Evolutionary conservation across 768 basidiomycete species (phyloP), one percentile per base, ranked within the genome.

Genomic region (Termitomyces sp.): DNA sequence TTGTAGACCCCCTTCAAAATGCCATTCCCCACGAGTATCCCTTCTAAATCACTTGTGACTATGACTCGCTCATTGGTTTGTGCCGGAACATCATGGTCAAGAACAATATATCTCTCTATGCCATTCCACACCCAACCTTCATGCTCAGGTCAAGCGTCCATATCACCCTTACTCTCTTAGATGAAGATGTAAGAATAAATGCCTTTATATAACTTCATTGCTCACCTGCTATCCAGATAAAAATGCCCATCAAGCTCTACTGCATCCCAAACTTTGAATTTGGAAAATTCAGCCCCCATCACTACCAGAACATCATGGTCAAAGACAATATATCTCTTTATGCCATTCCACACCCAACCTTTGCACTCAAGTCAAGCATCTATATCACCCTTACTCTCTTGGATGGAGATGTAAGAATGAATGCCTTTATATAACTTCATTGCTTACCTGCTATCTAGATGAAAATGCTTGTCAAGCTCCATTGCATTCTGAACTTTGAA

Each of bases 251-350:
- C 4, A 36, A 56, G 13, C 8, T 56, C 1, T 68, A 73, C 47
- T 53, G 62, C 4, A 65, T 73, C 3, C 69, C 70, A 1, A 73
- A 73, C 58, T 53, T 72, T 8, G 55, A 66, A 47, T 48, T 73
- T n/a, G n/a, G n/a, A n/a, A n/a, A n/a, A n/a, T n/a, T n/a, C n/a
- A n/a, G n/a, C n/a, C n/a, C n/a, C n/a, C n/a, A n/a, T n/a, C n/a
- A n/a, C n/a, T n/a, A n/a, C 0, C 3, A 53, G 12, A 28, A 58
- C 1, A 62, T 69, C 26, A 22, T 60, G n/a, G 52, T 64, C 3
- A 1, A 26, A 0, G 14, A 18, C 7, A 30, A 58, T 2, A 51
- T 68, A 24, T 47, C 57, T 1, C 45, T 57, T 1, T 58, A n/a
- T n/a, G 45, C 53, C 3, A 20, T 54, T 6, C 40, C 40, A 2